phyloP scores from a whole-genome alignment of 305 asterid genomes.

The Fraxinus paxiana region DNA sequence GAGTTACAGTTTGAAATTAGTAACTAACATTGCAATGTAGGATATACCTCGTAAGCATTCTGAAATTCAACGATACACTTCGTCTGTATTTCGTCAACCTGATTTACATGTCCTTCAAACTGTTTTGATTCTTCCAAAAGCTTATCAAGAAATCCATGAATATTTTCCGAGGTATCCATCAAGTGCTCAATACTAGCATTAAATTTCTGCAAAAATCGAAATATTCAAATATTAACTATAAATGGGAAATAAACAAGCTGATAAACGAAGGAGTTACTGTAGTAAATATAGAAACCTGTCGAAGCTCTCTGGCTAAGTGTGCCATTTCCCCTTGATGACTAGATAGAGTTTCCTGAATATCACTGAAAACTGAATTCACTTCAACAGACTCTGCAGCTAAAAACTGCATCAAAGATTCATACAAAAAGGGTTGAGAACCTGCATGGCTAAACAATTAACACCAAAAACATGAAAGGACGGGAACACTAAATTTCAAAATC shows the following conservation, averaged over 20 bases:
- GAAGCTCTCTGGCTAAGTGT: conserved; percentile 64
- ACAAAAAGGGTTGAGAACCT: conserved; percentile 17
- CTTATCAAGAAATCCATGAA: conserved; percentile 44
- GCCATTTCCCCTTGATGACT: conserved; percentile 66
- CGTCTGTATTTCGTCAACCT: conserved; percentile 56
- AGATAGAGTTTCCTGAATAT: conserved; percentile 53
- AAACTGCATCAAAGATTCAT: conserved; percentile 35
- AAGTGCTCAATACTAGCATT: conserved; percentile 44
- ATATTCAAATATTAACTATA: conserved; percentile 10
- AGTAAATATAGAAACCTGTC: conserved; percentile 46
- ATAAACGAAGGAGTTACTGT: neutral
- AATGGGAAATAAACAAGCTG: neutral
- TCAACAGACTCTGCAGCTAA: conserved; percentile 53
- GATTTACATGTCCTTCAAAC: conserved; percentile 48
- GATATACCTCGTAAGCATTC: conserved; percentile 60
- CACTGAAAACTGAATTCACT: conserved; percentile 49
- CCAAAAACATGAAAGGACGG: neutral
- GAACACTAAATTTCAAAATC: neutral
- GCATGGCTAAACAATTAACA: conserved; percentile 17
- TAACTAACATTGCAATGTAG: neutral
- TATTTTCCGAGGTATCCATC: conserved; percentile 44
- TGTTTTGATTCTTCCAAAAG: conserved; percentile 50
- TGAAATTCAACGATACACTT: conserved; percentile 58
- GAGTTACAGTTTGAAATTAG: neutral
- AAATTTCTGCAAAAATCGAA: conserved; percentile 41